These are phyloP conservation scores for Cryphonectria carpinicola DNA, from an alignment of 2,329 filamentous ascomycete species.

Conservation along the genomic window DNA sequence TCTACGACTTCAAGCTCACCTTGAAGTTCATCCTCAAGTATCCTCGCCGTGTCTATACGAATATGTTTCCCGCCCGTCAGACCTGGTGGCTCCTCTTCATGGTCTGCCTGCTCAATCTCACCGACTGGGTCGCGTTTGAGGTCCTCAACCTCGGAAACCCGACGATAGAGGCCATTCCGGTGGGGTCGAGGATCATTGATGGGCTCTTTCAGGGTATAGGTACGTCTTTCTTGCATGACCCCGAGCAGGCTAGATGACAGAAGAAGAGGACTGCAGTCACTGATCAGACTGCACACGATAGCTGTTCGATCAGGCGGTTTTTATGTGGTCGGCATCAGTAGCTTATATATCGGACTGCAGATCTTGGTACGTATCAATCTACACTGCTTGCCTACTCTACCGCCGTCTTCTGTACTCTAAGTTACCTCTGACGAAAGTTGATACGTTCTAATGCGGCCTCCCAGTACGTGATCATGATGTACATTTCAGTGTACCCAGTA, in stretches of 20 bases:
- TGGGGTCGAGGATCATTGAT: constrained; percentile 60
- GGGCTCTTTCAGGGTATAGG: constrained; percentile 67
- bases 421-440: not conserved
- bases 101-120: constrained; percentile 61
- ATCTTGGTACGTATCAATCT: constrained; percentile 42
- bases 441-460: not conserved
- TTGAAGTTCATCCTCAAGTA: constrained; percentile 59
- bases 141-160: constrained; percentile 67
- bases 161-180: constrained; percentile 54
- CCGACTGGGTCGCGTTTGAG: constrained; percentile 69
- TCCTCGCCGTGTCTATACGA: constrained; percentile 63
- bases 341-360: constrained; percentile 60
- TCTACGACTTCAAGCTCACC: constrained; percentile 50
- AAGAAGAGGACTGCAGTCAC: not conserved
- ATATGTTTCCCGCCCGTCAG: constrained; percentile 64
- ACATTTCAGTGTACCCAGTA: constrained; percentile 66
- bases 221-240: constrained; percentile 38
- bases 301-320: constrained; percentile 69
- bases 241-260: not conserved
- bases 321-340: constrained; percentile 64
- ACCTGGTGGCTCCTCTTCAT: constrained; percentile 70
- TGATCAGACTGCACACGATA: constrained; percentile 24
- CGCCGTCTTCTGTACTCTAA: not conserved
- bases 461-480: constrained; percentile 66
- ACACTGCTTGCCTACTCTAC: not conserved